Conservation (phyloP, 1,139 yeast species). For the Blastobotrys persicus region DNA sequence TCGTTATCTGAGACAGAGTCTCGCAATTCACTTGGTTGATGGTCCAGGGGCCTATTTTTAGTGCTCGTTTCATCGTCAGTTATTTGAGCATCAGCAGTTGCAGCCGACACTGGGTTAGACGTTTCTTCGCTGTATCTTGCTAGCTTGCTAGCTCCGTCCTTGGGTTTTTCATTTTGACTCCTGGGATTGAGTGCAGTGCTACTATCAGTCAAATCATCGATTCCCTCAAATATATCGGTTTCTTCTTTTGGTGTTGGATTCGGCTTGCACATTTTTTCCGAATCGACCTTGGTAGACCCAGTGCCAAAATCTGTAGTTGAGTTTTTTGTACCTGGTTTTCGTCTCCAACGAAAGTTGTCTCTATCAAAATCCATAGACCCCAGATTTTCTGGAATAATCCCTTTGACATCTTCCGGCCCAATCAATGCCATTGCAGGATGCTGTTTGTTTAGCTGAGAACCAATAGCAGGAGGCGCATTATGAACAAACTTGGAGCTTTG, state of each 20-base stretch:
- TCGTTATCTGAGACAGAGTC: too few species aligned
- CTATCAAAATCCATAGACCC: slow-evolving; percentile 28
- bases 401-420: slow-evolving; percentile 27
- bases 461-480: too few species aligned
- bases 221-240: slow-evolving; percentile 30
- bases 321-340: slow-evolving; percentile 34
- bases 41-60: slow-evolving; percentile 11
- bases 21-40: slow-evolving; percentile 16
- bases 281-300: slow-evolving; percentile 26
- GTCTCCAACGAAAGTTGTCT: slow-evolving; percentile 22
- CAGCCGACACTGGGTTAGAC: too few species aligned
- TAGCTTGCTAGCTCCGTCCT: too few species aligned
- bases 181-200: too few species aligned
- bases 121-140: too few species aligned
- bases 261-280: slow-evolving; percentile 7
- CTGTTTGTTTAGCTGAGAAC: slow-evolving; percentile 8
- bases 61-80: too few species aligned
- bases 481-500: too few species aligned
- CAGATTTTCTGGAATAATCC: slow-evolving; percentile 22
- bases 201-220: slow-evolving; percentile 29
- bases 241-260: slow-evolving; percentile 16
- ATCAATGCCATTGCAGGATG: slow-evolving; percentile 25
- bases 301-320: slow-evolving; percentile 50
- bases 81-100: too few species aligned
- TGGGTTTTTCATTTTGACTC: too few species aligned